Evolutionary conservation across 1,139 yeast species (phyloP).

Genomic region (Suhomyces guaymorum): DNA sequence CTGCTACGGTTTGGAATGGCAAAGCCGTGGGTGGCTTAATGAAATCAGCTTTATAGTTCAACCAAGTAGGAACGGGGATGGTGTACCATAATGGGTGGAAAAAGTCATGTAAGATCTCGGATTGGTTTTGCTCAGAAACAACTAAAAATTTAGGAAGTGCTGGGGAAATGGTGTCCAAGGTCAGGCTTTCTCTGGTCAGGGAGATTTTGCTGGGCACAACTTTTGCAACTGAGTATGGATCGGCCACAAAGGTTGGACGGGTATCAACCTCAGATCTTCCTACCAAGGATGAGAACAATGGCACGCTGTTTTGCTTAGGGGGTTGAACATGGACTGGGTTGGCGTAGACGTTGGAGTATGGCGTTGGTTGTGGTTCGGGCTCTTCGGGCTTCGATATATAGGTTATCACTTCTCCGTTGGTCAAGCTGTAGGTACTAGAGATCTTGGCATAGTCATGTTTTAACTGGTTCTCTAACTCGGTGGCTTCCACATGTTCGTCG

Average conservation of each 20-base stretch:
- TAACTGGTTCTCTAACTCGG: conserved; percentile 36
- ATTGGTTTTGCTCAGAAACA: conserved; percentile 59
- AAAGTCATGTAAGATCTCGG: conserved; percentile 68
- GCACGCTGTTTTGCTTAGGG: conserved; percentile 43
- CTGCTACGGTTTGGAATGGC: conserved; percentile 9
- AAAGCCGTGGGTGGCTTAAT: conserved; percentile 16
- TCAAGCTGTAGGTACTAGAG: conserved; percentile 55
- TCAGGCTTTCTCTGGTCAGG: conserved; percentile 28
- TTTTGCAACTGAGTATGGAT: conserved; percentile 57
- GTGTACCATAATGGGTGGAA: conserved; percentile 88
- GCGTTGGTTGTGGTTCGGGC: conserved; percentile 18
- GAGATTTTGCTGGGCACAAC: conserved; percentile 53
- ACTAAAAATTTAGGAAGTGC: conserved; percentile 53
- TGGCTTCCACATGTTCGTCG: conserved; percentile 21
- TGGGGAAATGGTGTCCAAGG: conserved; percentile 55
- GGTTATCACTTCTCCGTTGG: conserved; percentile 63
- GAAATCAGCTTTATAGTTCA: conserved; percentile 47
- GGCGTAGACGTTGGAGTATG: conserved; percentile 22
- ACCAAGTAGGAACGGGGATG: conserved; percentile 80
- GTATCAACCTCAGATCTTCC: conserved; percentile 68
- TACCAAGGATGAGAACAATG: conserved; percentile 68
- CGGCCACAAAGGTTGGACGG: conserved; percentile 60
- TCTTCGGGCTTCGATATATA: conserved; percentile 39
- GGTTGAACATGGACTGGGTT: conserved; percentile 23
- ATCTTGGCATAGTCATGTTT: conserved; percentile 65